Evolutionary conservation across 2,329 filamentous ascomycete genomes (phyloP).

Genomic region (Aspergillus terreus): DNA sequence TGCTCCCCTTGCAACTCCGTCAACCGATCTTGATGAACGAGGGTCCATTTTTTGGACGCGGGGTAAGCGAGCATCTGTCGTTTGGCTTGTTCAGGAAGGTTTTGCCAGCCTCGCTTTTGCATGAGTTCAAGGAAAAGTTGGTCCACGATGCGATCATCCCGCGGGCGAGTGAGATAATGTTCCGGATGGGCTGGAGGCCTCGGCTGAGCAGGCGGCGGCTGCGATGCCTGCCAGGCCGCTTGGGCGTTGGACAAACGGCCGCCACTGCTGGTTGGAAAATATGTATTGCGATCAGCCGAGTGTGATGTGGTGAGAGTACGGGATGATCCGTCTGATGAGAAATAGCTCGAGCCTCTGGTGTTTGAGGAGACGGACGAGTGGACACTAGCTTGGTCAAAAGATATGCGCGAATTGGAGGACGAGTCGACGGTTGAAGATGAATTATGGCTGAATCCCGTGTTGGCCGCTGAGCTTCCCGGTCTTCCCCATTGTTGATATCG

Average conservation of each 20-base stretch:
- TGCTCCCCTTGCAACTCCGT: conserved; percentile 93
- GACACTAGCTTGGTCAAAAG: conserved; percentile 63
- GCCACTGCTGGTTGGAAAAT: conserved; percentile 21
- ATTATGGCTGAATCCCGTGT: conserved; percentile 52
- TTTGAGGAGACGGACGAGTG: conserved; percentile 59
- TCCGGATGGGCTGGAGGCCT: conserved; percentile 28
- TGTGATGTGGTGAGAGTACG: conserved; percentile 40
- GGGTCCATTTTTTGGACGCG: conserved; percentile 92
- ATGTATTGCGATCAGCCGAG: conserved; percentile 31
- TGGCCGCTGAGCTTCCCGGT: conserved; percentile 54
- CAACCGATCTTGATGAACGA: conserved; percentile 91
- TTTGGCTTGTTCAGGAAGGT: conserved; percentile 87
- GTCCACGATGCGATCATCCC: conserved; percentile 71
- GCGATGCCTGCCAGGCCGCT: conserved; percentile 25
- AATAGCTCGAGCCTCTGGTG: conserved; percentile 53
- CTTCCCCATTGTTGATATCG: conserved; percentile 76
- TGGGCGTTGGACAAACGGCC: conserved; percentile 30
- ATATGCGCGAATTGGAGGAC: conserved; percentile 53
- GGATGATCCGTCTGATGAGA: conserved; percentile 52
- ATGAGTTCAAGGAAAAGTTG: conserved; percentile 90
- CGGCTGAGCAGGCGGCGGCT: conserved; percentile 21
- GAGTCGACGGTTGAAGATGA: conserved; percentile 56
- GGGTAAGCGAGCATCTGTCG: conserved; percentile 96
- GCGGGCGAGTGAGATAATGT: conserved; percentile 40
- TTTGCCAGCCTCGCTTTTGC: conserved; percentile 97